Evolutionary conservation across 306 rosid genomes (phyloP).

Genomic region (Cyclanthera cordifolia): DNA sequence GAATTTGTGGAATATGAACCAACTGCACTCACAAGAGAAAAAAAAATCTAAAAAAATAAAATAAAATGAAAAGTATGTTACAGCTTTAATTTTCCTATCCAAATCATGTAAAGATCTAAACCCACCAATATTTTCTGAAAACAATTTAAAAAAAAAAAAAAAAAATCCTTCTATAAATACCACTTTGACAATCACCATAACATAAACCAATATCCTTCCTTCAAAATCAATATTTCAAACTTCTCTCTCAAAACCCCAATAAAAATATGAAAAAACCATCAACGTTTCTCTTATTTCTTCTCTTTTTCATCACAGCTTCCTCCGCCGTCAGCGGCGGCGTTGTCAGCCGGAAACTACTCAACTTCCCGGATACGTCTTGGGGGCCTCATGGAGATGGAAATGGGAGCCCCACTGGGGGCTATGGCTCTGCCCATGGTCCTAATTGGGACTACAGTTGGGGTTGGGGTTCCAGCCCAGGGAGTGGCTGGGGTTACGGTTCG

Average conservation of each 20-base stretch:
- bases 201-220: conserved; percentile 9
- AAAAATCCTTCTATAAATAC: conserved; percentile 29
- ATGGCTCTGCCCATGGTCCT: conserved; percentile 61
- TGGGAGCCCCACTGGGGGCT: conserved; percentile 34
- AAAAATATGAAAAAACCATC: conserved; percentile 8
- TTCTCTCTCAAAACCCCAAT: not conserved
- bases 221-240: not conserved
- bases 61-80: not conserved
- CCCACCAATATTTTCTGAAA: conserved; percentile 3
- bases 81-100: not conserved
- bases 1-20: not conserved
- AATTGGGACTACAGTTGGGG: conserved; percentile 80
- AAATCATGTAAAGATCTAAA: not conserved
- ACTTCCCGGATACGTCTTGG: conserved; percentile 17
- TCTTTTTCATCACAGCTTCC: conserved; percentile 22
- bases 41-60: not conserved
- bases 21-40: not conserved
- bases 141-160: no score
- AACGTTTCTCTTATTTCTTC: conserved; percentile 6
- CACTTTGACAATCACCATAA: conserved; percentile 26
- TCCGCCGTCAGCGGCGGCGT: conserved; percentile 7
- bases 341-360: conserved; percentile 20
- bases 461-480: conserved; percentile 57
- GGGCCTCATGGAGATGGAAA: conserved; percentile 20
- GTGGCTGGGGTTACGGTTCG: conserved; percentile 72